Base-by-base conservation (phyloP, 208 protist species). In the Trypanosoma caninum region DNA sequence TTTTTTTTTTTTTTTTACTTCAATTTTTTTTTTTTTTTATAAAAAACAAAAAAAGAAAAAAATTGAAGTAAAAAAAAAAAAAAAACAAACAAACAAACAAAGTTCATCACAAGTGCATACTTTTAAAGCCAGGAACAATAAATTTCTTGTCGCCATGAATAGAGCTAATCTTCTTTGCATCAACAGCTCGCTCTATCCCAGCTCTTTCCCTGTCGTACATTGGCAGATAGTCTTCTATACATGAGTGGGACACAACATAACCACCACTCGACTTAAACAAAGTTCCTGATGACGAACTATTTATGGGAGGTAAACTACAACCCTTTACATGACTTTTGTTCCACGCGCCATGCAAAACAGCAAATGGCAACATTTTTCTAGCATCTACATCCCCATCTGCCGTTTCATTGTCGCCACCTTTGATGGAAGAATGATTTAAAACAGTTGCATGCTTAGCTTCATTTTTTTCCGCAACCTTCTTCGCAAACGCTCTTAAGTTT, bases 131-230 rank as follows among this genome's bases (percentile, higher is more conserved):
- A 0, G 63, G 44, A 13, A 82, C 68, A 45, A 82, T 77, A 67
- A 88, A 88, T 31, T 69, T 47, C 27, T 72, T 63, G 37, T 71
- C 69, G 23, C 74, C 66, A 64, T 89, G 82, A 25, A 84, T 37
- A 2, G 58, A 55, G 51, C 76, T 30, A 13, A 78, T 57, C 2
- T 79, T 31, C 31, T 84, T 78, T 11, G 70, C 55, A 45, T 84
- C 67, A n/a, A 89, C 75, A 25, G 38, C 58, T 27, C 57, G 72
- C 59, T 72, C 30, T 48, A 84, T 34, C 25, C 70, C 60, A 0
- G 61, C 69, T 2, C 59, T 50, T 20, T 79, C 82, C 14, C 47
- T 74, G 41, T 70, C 62, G 55, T 81, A 74, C 52, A 65, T 51
- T 0, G 73, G 46, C 22, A 34, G 14, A 25, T 34, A 56, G 30